Evolutionary conservation across 257 asterid genomes (phyloP), one percentile per base, ranked within the genome.

Genomic region (Primulina huaijiensis): DNA sequence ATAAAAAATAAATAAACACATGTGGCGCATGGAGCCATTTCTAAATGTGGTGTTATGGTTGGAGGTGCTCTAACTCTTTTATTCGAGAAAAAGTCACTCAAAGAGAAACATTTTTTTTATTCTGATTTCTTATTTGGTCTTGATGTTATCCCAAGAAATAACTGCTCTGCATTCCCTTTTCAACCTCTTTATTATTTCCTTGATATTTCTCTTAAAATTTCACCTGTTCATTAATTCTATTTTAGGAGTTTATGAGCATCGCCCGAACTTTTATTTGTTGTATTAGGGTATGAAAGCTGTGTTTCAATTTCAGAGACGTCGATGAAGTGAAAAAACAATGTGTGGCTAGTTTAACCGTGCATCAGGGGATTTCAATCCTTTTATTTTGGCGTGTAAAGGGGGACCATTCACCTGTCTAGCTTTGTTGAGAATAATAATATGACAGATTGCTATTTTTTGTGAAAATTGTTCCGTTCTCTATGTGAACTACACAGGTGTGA

Each of bases 401-500:
- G n/a, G n/a, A 11, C 53, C 6, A 17, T 3, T 3, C 12, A 8
- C 53, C 6, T 12, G 17, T 43, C 53, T 43, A 3, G 53, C 53
- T 43, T 35, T 43, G 53, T 43, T 12, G n/a, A 43, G n/a, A 12
- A 43, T 43, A 11, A 43, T 12, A 11, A 43, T 3, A 11, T 11
- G 64, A 34, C 40, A 58, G 30, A 46, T 37, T 14, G 10, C 62
- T 27, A 23, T 30, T 55, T 50, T 33, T 25, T 38, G 35, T n/a
- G 64, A 38, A 62, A 64, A 20, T 3, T 50, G 67, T 65, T 71
- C 64, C 23, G 3, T 7, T 46, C 16, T 12, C 63, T 38, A 59
- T 64, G 70, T 65, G 73, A 61, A 70, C 46, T 75, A 31, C 64
- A 69, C 89, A 94, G 99, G 88, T 94, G 99, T 77, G 99, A 94